Evolutionary conservation across 129 eudicot genomes (phyloP).

Genomic region (Tagetes erecta): DNA sequence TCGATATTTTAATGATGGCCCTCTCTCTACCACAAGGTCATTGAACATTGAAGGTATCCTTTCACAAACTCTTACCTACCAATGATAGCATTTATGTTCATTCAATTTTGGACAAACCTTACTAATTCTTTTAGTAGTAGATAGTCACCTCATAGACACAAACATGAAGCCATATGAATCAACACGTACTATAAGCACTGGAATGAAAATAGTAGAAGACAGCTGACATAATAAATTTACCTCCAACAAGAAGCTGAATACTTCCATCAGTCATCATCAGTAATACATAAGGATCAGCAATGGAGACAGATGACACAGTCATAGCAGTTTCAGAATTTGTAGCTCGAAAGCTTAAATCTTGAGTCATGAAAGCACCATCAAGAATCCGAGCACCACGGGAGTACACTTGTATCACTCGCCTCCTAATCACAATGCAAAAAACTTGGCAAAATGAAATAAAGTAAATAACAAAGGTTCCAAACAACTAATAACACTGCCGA

Average conservation of each 20-base stretch:
- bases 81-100: background rate
- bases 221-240: conserved; percentile 39
- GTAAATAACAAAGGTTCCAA: conserved; percentile 10
- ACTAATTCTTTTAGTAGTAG: conserved; percentile 7
- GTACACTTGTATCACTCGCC: conserved; percentile 85
- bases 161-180: conserved; percentile 17
- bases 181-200: background rate
- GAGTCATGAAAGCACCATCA: conserved; percentile 96
- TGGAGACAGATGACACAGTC: conserved; percentile 79
- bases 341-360: conserved; percentile 68
- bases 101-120: background rate
- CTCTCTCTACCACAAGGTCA: background rate
- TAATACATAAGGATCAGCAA: conserved; percentile 95
- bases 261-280: conserved; percentile 88
- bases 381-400: conserved; percentile 92
- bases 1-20: background rate
- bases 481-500: background rate
- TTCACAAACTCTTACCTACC: background rate
- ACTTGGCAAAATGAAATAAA: conserved; percentile 15
- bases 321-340: conserved; percentile 57
- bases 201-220: background rate
- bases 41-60: background rate
- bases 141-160: background rate
- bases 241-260: conserved; percentile 98
- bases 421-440: conserved; percentile 48